Percentiles rank a stretch among this genome's conserved stretches.
Evolutionary conservation across 129 eudicot genomes (phyloP).

Genomic region (Chrysanthemum lavandulifolium): DNA sequence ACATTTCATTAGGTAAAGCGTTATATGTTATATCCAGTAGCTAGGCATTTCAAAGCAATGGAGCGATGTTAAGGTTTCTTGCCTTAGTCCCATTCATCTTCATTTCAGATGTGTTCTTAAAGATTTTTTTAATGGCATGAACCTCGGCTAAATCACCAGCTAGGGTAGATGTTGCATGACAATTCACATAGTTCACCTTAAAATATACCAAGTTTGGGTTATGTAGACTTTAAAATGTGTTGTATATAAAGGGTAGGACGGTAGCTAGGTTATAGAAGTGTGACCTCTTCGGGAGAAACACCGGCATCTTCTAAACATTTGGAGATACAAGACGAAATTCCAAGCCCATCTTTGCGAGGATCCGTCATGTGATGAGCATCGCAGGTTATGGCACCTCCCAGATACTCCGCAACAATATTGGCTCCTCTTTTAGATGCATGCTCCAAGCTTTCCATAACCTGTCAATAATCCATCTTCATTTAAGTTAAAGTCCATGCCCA

Average conservation of each 20-base stretch:
- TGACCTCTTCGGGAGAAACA: slow-evolving; percentile 77
- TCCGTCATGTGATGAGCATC: slow-evolving; percentile 95
- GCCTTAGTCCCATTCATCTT: slow-evolving; percentile 90
- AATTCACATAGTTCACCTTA: slow-evolving; percentile 80
- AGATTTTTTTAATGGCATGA: slow-evolving; percentile 70
- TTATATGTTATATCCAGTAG: neutral
- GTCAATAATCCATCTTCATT: slow-evolving; percentile 8
- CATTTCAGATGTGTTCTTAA: slow-evolving; percentile 66
- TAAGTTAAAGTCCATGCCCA: neutral
- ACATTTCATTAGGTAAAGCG: slow-evolving; percentile 2
- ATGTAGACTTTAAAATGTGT: neutral
- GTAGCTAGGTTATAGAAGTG: neutral
- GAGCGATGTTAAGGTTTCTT: slow-evolving; percentile 4
- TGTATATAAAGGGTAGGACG: neutral
- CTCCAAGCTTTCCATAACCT: slow-evolving; percentile 87
- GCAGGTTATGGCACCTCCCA: slow-evolving; percentile 83
- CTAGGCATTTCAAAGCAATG: neutral
- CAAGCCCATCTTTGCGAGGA: slow-evolving; percentile 82
- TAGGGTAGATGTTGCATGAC: slow-evolving; percentile 81
- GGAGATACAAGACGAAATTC: slow-evolving; percentile 74
- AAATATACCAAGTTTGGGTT: neutral
- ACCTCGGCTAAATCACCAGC: slow-evolving; percentile 86
- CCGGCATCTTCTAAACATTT: slow-evolving; percentile 70
- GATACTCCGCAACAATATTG: slow-evolving; percentile 64
- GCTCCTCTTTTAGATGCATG: slow-evolving; percentile 76